Evolutionary conservation across 768 basidiomycete species (phyloP), one percentile per base, ranked within the genome.

Genomic region (Suillus spraguei): DNA sequence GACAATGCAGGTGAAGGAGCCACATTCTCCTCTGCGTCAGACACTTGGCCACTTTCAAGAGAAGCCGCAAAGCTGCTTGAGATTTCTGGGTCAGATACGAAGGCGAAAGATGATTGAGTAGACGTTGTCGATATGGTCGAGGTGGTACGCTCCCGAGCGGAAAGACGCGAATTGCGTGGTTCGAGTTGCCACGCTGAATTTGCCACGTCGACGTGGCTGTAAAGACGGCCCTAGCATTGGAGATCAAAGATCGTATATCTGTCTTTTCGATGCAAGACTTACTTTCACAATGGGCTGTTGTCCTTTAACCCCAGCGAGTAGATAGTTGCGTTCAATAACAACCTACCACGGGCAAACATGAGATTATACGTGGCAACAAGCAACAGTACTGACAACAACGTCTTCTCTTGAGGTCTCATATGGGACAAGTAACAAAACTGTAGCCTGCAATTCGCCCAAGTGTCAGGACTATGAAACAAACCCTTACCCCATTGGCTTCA

Each of bases 21-120:
- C 13, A 78, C 79, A 46, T 78, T 72, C 65, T 92, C 91, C 61
- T 93, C 92, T 16, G 81, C 79, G 64, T 94, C 92, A 28, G 92
- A 92, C 13, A 83, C 82, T 33, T 86, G 87, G 16, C 80, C 87
- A 66, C 89, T 89, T 70, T 91, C 92, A 4, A 93, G 81, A 35
- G 91, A 93, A 7, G 90, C 91, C 1, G 90, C 90, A 67, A 93
- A 92, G 72, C 89, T 91, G 76, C 90, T 92, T 5, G 91, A 91
- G 59, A 93, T 89, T 67, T 94, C 92, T 2, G 86, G 87, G 68
- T 94, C 92, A n/a, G 92, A 92, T 10, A 94, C 81, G 62, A 92
- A 82, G 5, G 92, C 91, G 68, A 87, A 94, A 0, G 92, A 94
- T 22, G 92, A 94, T 35, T 86, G 90, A 0, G 90, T 90, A 4